Conservation (phyloP, 202 grass and related monocot species). For the Saccharum hybrid region DNA sequence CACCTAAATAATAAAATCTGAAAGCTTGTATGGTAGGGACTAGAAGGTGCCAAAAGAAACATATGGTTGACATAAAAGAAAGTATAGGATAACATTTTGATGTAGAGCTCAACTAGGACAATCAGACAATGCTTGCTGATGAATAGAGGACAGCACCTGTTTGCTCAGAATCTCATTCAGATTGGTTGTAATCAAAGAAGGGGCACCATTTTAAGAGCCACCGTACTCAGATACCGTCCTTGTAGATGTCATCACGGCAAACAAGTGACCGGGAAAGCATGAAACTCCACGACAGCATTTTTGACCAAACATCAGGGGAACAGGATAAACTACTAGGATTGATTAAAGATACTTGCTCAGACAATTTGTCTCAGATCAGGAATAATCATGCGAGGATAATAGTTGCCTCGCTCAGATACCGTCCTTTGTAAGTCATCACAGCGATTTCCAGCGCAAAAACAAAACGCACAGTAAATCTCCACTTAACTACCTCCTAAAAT, state of each 20-base stretch:
- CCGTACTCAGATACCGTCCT: slow-evolving; percentile 46
- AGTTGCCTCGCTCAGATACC: slow-evolving; percentile 45
- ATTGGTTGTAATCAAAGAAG: slow-evolving; percentile 36
- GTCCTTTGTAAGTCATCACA: slow-evolving; percentile 42
- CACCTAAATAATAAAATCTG: not conserved
- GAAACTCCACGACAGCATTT: not conserved
- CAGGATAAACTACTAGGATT: not conserved
- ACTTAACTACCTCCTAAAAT: not conserved
- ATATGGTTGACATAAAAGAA: too few relatives aligned
- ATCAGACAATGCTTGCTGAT: not conserved
- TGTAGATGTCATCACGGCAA: slow-evolving; percentile 38
- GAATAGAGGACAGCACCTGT: not conserved
- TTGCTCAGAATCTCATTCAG: slow-evolving; percentile 43
- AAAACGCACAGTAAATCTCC: not conserved
- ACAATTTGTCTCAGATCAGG: slow-evolving; percentile 40
- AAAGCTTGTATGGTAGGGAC: not conserved
- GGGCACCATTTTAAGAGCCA: not conserved
- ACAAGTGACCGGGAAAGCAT: not conserved
- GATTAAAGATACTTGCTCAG: slow-evolving; percentile 17
- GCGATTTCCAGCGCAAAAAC: not conserved
- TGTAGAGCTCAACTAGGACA: not conserved
- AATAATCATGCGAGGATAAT: slow-evolving; percentile 34
- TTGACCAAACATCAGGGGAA: not conserved
- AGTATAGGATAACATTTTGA: not conserved
- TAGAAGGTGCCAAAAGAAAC: too few relatives aligned